Evolutionary conservation across 1,139 yeast genomes (phyloP).

Genomic region (Starmera stellimalicola): DNA sequence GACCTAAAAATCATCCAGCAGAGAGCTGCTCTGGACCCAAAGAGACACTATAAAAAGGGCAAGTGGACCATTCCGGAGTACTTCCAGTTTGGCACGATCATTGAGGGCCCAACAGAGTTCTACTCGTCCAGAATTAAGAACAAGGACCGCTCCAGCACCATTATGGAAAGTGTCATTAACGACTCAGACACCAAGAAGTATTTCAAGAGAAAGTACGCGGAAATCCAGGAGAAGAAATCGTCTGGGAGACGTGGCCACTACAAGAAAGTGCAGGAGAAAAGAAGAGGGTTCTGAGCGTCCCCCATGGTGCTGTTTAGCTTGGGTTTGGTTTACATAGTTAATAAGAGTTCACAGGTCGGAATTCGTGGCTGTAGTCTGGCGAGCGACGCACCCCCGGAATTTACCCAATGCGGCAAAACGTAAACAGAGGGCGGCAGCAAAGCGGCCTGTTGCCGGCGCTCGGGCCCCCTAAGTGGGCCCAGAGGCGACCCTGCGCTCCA

Average conservation of each 20-base stretch:
- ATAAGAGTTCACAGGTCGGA: too few species aligned
- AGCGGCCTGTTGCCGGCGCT: too few species aligned
- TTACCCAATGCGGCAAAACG: not conserved
- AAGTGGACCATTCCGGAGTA: conserved; percentile 73
- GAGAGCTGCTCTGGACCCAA: conserved; percentile 89
- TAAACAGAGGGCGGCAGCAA: too few species aligned
- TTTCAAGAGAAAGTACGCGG: conserved; percentile 76
- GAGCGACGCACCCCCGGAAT: too few species aligned
- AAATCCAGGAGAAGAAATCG: conserved; percentile 64
- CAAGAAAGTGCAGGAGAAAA: conserved; percentile 54
- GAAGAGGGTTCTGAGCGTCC: conserved; percentile 40
- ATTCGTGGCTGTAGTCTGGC: too few species aligned
- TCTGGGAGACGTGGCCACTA: conserved; percentile 69
- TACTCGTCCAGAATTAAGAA: conserved; percentile 61
- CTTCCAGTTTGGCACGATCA: conserved; percentile 82
- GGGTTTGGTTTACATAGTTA: too few species aligned
- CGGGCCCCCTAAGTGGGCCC: too few species aligned
- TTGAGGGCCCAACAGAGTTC: conserved; percentile 76
- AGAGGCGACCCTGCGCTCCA: too few species aligned
- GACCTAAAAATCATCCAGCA: conserved; percentile 74
- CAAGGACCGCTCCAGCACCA: conserved; percentile 65
- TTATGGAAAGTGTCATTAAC: conserved; percentile 74
- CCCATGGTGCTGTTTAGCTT: too few species aligned
- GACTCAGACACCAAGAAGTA: conserved; percentile 64
- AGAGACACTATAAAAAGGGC: conserved; percentile 87